Percentiles rank a stretch among this genome's conserved stretches.
Evolutionary conservation across 192 early-diverging fungal species (phyloP).

Genomic region (Gaertneriomyces sp.): DNA sequence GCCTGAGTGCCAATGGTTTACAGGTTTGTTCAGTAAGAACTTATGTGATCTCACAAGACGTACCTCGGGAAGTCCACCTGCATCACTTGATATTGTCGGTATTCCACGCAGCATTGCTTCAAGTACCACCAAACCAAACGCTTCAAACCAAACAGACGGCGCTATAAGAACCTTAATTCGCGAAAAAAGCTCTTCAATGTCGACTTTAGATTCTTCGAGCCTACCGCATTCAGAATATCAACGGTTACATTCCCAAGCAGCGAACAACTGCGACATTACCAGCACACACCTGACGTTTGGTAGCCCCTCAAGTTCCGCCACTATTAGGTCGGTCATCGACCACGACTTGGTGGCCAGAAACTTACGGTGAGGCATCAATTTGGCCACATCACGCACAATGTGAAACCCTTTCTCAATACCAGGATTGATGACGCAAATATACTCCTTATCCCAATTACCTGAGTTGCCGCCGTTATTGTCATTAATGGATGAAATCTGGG

Average conservation of each 20-base stretch:
- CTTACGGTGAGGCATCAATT: constrained; percentile 8
- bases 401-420: constrained; percentile 23
- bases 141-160: constrained; percentile 22
- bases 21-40: neutral
- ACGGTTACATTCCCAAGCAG: neutral
- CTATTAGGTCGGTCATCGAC: constrained; percentile 6
- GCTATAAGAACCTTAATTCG: constrained; percentile 16
- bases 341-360: constrained; percentile 29
- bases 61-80: constrained; percentile 27
- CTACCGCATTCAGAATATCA: neutral
- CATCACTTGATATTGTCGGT: constrained; percentile 26
- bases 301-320: constrained; percentile 13
- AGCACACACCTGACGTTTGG: constrained; percentile 15
- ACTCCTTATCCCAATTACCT: constrained; percentile 22
- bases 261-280: neutral
- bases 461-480: neutral
- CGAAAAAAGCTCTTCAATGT: constrained; percentile 23
- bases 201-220: constrained; percentile 12
- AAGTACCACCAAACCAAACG: constrained; percentile 29
- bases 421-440: constrained; percentile 26
- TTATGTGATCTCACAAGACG: neutral
- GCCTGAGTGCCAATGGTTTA: constrained; percentile 6
- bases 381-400: constrained; percentile 10
- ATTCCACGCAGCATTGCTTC: constrained; percentile 29
- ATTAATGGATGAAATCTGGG: neutral